Percentiles rank a stretch among this genome's conserved stretches.
phyloP scores from a whole-genome alignment of 352 stramenopile species.

The Elongisporangium undulatum region DNA sequence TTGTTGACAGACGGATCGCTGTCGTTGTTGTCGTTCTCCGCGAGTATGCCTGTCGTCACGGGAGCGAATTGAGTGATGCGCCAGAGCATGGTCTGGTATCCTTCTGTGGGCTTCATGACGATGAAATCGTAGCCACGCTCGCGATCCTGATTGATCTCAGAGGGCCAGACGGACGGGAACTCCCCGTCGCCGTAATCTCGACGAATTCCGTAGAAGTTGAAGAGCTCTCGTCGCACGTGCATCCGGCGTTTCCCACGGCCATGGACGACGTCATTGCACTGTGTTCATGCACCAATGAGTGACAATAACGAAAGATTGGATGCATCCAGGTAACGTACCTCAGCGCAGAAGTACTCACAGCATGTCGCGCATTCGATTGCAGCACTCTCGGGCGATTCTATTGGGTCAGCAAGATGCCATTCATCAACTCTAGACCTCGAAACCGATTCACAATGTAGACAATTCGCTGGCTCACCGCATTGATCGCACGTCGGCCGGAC shows the following conservation, averaged over 20 bases:
- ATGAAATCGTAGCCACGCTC: slow-evolving; percentile 66
- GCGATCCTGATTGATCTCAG: slow-evolving; percentile 81
- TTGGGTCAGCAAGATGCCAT: background rate
- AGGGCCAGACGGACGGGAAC: slow-evolving; percentile 88
- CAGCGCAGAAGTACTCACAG: slow-evolving; percentile 88
- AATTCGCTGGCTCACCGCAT: slow-evolving; percentile 51
- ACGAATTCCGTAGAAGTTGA: slow-evolving; percentile 90
- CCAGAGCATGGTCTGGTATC: slow-evolving; percentile 65
- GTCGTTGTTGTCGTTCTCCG: background rate
- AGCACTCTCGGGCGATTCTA: slow-evolving; percentile 42
- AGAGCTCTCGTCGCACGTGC: slow-evolving; percentile 81
- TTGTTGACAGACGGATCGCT: background rate
- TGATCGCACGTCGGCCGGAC: slow-evolving; percentile 80
- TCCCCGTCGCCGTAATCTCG: slow-evolving; percentile 90
- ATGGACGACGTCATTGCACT: slow-evolving; percentile 86
- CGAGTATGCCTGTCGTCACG: slow-evolving; percentile 25
- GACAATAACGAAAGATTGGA: background rate
- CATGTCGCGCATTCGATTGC: slow-evolving; percentile 88
- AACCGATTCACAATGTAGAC: background rate
- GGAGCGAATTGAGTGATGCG: slow-evolving; percentile 54
- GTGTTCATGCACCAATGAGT: background rate
- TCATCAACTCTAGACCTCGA: slow-evolving; percentile 1
- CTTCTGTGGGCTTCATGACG: slow-evolving; percentile 34
- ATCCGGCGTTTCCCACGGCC: slow-evolving; percentile 62
- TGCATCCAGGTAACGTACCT: slow-evolving; percentile 16